phyloP scores from a whole-genome alignment of 768 basidiomycete genomes.

The Candolleomyces eurysporus region DNA sequence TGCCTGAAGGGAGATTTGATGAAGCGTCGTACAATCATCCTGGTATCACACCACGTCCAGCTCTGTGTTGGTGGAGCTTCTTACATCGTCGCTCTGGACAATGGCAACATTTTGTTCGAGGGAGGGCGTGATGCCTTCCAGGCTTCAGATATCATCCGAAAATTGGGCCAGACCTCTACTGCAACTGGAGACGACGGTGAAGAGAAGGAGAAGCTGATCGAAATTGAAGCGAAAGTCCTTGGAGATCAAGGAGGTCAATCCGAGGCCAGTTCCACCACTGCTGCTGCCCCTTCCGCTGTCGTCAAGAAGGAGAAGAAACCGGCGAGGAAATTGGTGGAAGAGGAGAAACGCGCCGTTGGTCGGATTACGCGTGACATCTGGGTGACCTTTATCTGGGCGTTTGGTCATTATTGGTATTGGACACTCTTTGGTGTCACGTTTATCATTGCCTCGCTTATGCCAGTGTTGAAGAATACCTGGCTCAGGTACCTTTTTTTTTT shows the following conservation, averaged over 20 bases:
- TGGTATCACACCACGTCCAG: constrained; percentile 95
- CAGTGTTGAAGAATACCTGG: constrained; percentile 78
- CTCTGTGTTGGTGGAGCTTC: constrained; percentile 77
- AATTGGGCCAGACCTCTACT: constrained; percentile 47
- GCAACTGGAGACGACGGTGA: constrained; percentile 48
- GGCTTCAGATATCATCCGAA: constrained; percentile 59
- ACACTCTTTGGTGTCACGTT: constrained; percentile 49
- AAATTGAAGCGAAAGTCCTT: constrained; percentile 31
- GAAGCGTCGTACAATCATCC: constrained; percentile 76
- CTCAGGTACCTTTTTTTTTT: constrained; percentile 36
- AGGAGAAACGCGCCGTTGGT: constrained; percentile 74
- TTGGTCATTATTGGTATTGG: constrained; percentile 58
- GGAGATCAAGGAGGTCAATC: constrained; percentile 47
- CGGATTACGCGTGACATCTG: constrained; percentile 67
- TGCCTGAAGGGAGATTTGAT: constrained; percentile 86
- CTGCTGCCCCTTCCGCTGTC: constrained; percentile 22
- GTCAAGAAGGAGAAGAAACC: constrained; percentile 32
- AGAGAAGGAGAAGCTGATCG: constrained; percentile 45
- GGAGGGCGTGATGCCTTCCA: constrained; percentile 67
- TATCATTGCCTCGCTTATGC: constrained; percentile 56
- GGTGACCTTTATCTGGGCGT: constrained; percentile 38
- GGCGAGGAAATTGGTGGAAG: constrained; percentile 83
- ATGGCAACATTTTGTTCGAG: constrained; percentile 74
- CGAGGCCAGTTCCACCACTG: constrained; percentile 39
- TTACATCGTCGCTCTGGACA: constrained; percentile 82